Evolutionary conservation across 176 grass and related monocot species (phyloP).

Genomic region (Poa pratensis): DNA sequence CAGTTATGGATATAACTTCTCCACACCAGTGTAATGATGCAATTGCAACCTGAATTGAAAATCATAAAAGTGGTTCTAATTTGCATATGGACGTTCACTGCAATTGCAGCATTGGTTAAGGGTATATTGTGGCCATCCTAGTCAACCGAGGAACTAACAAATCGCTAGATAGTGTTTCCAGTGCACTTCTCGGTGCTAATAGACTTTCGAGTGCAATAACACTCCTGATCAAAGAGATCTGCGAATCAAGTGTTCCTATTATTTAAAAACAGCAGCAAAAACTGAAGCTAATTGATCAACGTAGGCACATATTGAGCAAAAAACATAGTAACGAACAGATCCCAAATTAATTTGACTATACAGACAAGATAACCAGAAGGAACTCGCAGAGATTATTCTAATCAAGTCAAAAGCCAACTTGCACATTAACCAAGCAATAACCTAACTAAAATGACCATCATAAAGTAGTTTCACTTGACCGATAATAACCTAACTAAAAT

Average conservation of each 20-base stretch:
- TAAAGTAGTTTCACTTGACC: constrained; percentile 10
- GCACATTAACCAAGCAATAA: not conserved
- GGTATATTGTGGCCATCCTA: not conserved
- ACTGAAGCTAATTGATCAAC: constrained; percentile 3
- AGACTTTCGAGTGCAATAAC: not conserved
- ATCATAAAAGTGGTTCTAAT: not conserved
- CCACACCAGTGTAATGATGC: not conserved
- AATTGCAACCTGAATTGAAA: not conserved
- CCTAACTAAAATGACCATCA: no score
- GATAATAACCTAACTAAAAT: constrained; percentile 16
- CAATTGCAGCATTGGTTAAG: not conserved
- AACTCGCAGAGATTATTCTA: not conserved
- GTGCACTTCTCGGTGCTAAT: not conserved
- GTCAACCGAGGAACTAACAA: not conserved
- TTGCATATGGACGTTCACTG: not conserved
- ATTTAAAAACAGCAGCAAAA: not conserved
- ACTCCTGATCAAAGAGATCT: not conserved
- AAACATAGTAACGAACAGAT: not conserved
- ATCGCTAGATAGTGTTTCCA: not conserved
- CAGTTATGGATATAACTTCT: no score
- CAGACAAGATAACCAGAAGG: not conserved
- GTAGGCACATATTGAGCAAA: not conserved
- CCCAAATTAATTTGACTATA: not conserved
- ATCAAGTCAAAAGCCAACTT: not conserved
- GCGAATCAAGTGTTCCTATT: not conserved